Conservation (phyloP, 2,329 filamentous ascomycete species). For the Curvularia spicifera region DNA sequence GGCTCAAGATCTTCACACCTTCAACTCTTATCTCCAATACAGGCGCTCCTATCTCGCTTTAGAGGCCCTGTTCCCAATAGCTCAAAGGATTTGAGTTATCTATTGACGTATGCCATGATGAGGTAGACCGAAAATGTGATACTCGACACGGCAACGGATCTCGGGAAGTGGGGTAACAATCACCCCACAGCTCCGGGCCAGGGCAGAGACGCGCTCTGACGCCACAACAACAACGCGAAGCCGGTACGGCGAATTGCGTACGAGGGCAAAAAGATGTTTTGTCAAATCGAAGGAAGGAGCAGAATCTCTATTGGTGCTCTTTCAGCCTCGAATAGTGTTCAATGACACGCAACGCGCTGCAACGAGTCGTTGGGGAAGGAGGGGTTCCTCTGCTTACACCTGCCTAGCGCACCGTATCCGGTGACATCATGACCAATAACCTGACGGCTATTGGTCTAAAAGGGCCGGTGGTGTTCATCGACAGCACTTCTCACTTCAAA, state of each 20-base stretch:
- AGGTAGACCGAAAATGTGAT: background rate
- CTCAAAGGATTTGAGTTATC: background rate
- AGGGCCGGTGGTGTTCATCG: slow-evolving; percentile 14
- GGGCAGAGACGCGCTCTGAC: slow-evolving; percentile 2
- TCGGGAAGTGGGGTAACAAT: slow-evolving; percentile 1
- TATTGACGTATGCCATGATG: background rate
- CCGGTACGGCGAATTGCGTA: background rate
- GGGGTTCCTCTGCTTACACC: background rate
- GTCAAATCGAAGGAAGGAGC: too few relatives aligned
- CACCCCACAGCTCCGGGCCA: slow-evolving; percentile 5
- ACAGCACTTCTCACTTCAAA: slow-evolving; percentile 5
- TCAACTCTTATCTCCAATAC: background rate
- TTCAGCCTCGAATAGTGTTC: background rate
- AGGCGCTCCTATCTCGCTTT: background rate
- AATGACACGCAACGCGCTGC: background rate
- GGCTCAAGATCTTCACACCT: background rate
- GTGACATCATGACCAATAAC: slow-evolving; percentile 28
- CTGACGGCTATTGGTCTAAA: slow-evolving; percentile 16
- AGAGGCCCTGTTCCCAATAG: background rate
- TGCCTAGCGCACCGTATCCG: slow-evolving; percentile 6
- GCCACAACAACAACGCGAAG: background rate
- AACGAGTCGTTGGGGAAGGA: background rate
- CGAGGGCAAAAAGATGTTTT: background rate
- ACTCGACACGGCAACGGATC: background rate
- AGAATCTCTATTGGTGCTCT: background rate